Percentiles rank a stretch among this genome's conserved stretches.
phyloP scores from a whole-genome alignment of 1,139 yeast species.

The Kluyveromyces sp. region DNA sequence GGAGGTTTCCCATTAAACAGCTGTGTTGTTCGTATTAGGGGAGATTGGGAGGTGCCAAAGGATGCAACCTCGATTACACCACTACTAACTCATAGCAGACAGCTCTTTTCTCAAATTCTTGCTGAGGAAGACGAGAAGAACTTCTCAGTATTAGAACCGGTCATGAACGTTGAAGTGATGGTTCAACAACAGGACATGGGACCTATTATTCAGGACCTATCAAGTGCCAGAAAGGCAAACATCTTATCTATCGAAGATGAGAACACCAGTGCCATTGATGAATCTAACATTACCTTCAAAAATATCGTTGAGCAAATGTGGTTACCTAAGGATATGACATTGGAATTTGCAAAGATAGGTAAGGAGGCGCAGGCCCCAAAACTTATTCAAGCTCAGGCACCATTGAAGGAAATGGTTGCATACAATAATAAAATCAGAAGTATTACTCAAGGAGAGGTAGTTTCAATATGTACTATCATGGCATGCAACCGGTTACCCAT shows the following conservation, averaged over 20 bases:
- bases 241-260: constrained; percentile 61
- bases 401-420: constrained; percentile 85
- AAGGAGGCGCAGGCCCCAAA: constrained; percentile 35
- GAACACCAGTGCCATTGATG: constrained; percentile 29
- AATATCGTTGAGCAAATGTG: constrained; percentile 46
- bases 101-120: constrained; percentile 13
- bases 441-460: constrained; percentile 80
- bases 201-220: constrained; percentile 71
- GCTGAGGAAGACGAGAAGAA: constrained; percentile 12
- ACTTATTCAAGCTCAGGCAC: constrained; percentile 66
- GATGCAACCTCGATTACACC: constrained; percentile 21
- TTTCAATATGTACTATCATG: constrained; percentile 68
- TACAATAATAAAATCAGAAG: constrained; percentile 72
- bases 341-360: constrained; percentile 22
- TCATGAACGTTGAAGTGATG: constrained; percentile 69
- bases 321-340: constrained; percentile 50
- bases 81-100: constrained; percentile 19
- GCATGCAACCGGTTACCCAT: constrained; percentile 55
- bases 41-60: constrained; percentile 23
- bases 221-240: constrained; percentile 61
- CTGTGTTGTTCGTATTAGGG: constrained; percentile 21
- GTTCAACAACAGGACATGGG: constrained; percentile 73
- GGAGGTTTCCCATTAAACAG: constrained; percentile 31
- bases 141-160: constrained; percentile 70
- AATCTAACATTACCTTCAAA: constrained; percentile 37